These are phyloP conservation scores for Scutellaria barbata DNA, from an alignment of 257 asterid genomes.

Conservation along the genomic window DNA sequence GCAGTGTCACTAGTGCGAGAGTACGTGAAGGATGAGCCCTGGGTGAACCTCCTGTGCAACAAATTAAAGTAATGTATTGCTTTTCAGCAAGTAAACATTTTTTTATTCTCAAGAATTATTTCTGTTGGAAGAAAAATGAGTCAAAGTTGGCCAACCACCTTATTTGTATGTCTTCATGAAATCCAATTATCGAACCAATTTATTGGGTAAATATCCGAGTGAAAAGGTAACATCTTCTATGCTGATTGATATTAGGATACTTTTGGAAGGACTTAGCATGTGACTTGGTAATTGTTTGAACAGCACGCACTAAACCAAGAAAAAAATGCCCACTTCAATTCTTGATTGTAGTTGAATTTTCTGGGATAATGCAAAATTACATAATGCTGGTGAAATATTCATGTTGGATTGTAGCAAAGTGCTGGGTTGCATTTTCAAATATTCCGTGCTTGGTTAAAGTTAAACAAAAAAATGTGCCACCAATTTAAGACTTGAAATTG, in stretches of 20 bases:
- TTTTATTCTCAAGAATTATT: constrained; percentile 11
- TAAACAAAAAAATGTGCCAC: background rate
- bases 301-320: background rate
- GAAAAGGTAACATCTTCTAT: background rate
- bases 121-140: constrained; percentile 14
- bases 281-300: background rate
- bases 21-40: constrained; percentile 87
- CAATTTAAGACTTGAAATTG: background rate
- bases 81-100: constrained; percentile 22
- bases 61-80: constrained; percentile 58
- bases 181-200: constrained; percentile 22
- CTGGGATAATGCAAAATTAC: background rate
- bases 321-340: background rate
- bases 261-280: background rate
- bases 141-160: background rate
- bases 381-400: background rate
- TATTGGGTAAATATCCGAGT: constrained; percentile 1
- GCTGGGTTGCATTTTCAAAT: constrained; percentile 1
- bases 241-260: constrained; percentile 2
- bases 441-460: background rate
- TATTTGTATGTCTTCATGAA: constrained; percentile 3
- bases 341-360: background rate
- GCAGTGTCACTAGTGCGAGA: constrained; percentile 82
- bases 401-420: background rate
- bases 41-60: constrained; percentile 78